These are phyloP conservation scores for Aspergillus sp. DNA, from an alignment of 2,329 filamentous ascomycete species.

Conservation along the genomic window DNA sequence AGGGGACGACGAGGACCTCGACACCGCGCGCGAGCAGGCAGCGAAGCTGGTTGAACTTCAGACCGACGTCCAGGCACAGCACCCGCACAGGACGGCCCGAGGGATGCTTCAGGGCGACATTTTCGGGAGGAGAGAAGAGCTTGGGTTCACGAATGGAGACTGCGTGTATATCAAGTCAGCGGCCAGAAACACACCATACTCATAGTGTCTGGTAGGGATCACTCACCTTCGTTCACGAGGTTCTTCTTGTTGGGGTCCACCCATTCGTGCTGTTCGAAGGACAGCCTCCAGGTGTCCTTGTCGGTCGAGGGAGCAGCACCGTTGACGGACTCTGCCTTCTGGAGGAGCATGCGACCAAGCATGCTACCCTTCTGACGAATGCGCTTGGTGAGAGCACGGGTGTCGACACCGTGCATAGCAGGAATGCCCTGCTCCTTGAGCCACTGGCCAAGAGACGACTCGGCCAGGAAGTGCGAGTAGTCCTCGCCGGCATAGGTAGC, in stretches of 20 bases:
- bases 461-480: slow-evolving; percentile 90
- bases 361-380: slow-evolving; percentile 94
- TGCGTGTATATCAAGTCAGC: slow-evolving; percentile 47
- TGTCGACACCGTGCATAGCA: slow-evolving; percentile 94
- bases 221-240: slow-evolving; percentile 87
- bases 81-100: slow-evolving; percentile 85
- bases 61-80: slow-evolving; percentile 90
- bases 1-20: slow-evolving; percentile 91
- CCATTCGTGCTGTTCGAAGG: slow-evolving; percentile 84
- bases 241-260: slow-evolving; percentile 89
- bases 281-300: slow-evolving; percentile 49
- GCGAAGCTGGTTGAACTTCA: slow-evolving; percentile 97
- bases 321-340: slow-evolving; percentile 54
- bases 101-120: slow-evolving; percentile 75
- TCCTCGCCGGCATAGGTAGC: slow-evolving; percentile 92
- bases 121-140: slow-evolving; percentile 73
- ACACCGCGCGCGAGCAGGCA: slow-evolving; percentile 89
- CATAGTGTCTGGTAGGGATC: too few relatives aligned
- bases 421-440: slow-evolving; percentile 93
- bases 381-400: slow-evolving; percentile 86
- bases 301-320: slow-evolving; percentile 39
- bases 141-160: slow-evolving; percentile 87
- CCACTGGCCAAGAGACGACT: slow-evolving; percentile 89
- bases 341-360: slow-evolving; percentile 83
- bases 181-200: too few relatives aligned